Conservation (phyloP, 768 basidiomycete genomes). For the Phylloporus rhodoxanthus region DNA sequence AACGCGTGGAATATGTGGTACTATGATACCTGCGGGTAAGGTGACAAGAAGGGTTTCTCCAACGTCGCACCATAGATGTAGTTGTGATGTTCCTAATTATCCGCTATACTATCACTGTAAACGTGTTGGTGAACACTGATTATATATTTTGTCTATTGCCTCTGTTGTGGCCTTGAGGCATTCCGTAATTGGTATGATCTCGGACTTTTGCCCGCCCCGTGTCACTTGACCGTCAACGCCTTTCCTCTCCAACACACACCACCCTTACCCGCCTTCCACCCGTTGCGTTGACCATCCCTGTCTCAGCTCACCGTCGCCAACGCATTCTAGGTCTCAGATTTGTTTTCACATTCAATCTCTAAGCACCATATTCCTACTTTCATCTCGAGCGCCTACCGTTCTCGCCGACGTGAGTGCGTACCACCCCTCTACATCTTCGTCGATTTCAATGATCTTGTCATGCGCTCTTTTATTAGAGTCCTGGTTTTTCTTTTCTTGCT, state of each 20-base stretch:
- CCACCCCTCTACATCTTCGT: neutral
- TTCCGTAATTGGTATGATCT: too few relatives aligned
- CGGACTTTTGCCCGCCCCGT: too few relatives aligned
- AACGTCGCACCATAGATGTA: neutral
- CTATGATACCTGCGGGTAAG: neutral
- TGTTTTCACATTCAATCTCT: neutral
- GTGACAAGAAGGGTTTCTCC: too few relatives aligned
- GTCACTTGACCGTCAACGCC: too few relatives aligned
- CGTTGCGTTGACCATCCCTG: neutral
- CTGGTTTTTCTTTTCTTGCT: neutral
- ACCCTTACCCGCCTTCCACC: neutral
- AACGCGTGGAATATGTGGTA: conserved; percentile 1
- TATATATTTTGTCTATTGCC: too few relatives aligned
- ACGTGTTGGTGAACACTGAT: too few relatives aligned
- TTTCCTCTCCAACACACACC: neutral
- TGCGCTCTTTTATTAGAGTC: neutral
- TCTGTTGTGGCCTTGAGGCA: too few relatives aligned
- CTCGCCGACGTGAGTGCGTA: neutral
- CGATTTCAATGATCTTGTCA: neutral
- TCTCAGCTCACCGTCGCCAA: neutral
- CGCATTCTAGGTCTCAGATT: neutral
- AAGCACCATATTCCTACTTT: neutral
- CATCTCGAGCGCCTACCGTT: neutral
- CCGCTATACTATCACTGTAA: too few relatives aligned
- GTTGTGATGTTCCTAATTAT: too few relatives aligned